Conservation (phyloP, 2,329 filamentous ascomycete genomes). For the Aspergillus pseudoviridinutans region DNA sequence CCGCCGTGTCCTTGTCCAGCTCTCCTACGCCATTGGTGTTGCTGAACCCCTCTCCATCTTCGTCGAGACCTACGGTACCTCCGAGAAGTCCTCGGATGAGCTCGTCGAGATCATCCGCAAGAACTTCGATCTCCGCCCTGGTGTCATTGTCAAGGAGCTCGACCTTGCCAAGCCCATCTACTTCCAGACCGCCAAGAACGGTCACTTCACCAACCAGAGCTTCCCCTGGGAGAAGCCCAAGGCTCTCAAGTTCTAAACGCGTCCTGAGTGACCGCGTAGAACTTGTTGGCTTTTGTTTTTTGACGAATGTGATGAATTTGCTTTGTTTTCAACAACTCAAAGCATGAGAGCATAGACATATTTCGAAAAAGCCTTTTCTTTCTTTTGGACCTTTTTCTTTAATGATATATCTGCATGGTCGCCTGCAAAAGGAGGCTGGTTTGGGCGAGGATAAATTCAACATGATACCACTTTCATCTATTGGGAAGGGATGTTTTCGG, state of each 20-base stretch:
- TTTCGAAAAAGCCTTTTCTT: conserved; percentile 26
- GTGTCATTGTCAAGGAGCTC: conserved; percentile 97
- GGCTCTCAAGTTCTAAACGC: conserved; percentile 78
- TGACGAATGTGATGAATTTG: conserved; percentile 44
- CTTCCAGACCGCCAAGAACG: conserved; percentile 98
- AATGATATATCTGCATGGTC: conserved; percentile 35
- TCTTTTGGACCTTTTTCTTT: conserved; percentile 28
- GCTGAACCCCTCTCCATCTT: conserved; percentile 97
- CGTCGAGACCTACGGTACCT: conserved; percentile 97
- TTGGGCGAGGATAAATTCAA: conserved; percentile 44
- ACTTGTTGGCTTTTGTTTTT: conserved; percentile 17
- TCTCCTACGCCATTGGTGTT: conserved; percentile 99
- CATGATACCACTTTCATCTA: conserved; percentile 47
- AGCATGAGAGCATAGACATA: conserved; percentile 40
- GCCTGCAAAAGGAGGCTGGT: conserved; percentile 28
- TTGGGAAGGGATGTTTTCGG: conserved; percentile 40
- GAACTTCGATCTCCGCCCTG: conserved; percentile 97
- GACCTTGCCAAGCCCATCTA: conserved; percentile 96
- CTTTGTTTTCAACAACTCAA: conserved; percentile 52
- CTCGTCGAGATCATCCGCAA: conserved; percentile 88
- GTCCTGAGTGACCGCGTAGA: conserved; percentile 16
- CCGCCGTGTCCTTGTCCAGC: conserved; percentile 91
- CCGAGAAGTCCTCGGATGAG: conserved; percentile 81
- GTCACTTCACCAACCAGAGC: conserved; percentile 97
- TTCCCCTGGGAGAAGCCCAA: conserved; percentile 99